Conservation (phyloP, 768 basidiomycete species). For the Tricholoma sp. region DNA sequence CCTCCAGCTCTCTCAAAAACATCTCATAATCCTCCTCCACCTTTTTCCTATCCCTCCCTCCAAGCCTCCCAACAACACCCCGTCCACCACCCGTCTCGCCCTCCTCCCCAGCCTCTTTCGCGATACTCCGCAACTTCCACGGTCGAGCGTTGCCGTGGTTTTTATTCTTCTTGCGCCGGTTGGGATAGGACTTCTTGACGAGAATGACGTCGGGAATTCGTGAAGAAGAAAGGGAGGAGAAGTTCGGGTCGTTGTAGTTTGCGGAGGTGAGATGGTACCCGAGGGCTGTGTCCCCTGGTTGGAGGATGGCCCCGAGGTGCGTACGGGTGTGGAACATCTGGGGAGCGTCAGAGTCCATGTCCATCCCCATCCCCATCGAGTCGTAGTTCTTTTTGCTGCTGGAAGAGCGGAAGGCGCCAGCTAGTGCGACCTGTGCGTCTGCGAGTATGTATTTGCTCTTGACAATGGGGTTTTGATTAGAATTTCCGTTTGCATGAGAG, state of each 20-base stretch:
- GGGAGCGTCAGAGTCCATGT: slow-evolving; percentile 53
- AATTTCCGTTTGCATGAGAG: background rate
- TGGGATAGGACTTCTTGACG: slow-evolving; percentile 93
- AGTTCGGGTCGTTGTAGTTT: slow-evolving; percentile 93
- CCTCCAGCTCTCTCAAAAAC: slow-evolving; percentile 91
- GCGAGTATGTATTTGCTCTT: slow-evolving; percentile 79
- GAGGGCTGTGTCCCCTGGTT: slow-evolving; percentile 90
- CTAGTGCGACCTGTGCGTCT: slow-evolving; percentile 82
- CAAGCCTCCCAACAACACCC: slow-evolving; percentile 87
- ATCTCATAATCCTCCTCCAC: slow-evolving; percentile 96
- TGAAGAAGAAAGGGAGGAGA: slow-evolving; percentile 55
- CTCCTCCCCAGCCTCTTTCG: slow-evolving; percentile 86
- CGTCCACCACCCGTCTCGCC: slow-evolving; percentile 72
- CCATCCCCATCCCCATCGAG: slow-evolving; percentile 50
- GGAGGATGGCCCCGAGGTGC: slow-evolving; percentile 85
- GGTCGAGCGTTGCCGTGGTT: slow-evolving; percentile 38
- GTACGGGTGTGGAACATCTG: slow-evolving; percentile 95
- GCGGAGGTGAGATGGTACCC: slow-evolving; percentile 86
- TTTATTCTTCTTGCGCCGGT: slow-evolving; percentile 86
- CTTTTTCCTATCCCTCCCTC: slow-evolving; percentile 86
- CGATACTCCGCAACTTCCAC: slow-evolving; percentile 91
- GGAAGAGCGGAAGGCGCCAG: slow-evolving; percentile 69
- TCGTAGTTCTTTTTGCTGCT: slow-evolving; percentile 19
- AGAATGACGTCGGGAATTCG: slow-evolving; percentile 90
- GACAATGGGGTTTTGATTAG: slow-evolving; percentile 15